Conservation (phyloP, 2,329 filamentous ascomycete species). For the Bipolaris bicolor region DNA sequence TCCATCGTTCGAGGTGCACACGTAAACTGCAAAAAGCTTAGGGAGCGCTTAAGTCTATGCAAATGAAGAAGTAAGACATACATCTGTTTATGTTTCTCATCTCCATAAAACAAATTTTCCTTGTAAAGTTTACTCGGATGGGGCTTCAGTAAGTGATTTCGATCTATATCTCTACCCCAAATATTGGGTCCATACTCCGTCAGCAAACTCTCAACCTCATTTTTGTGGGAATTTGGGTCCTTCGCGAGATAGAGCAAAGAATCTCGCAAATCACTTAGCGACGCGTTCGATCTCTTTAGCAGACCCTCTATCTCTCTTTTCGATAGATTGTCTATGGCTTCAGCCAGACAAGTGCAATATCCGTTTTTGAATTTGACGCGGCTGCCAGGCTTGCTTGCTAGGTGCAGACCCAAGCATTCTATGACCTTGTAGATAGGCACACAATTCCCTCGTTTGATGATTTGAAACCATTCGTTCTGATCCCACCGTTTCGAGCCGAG, state of each 20-base stretch:
- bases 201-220: slow-evolving; percentile 43
- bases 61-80: slow-evolving; percentile 21
- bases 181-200: slow-evolving; percentile 39
- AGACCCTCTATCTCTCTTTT: too few species aligned
- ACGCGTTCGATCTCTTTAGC: too few species aligned
- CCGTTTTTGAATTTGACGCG: too few species aligned
- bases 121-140: slow-evolving; percentile 43
- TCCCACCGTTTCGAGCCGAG: too few species aligned
- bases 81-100: slow-evolving; percentile 40
- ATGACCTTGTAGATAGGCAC: too few species aligned
- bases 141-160: slow-evolving; percentile 39
- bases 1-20: slow-evolving; percentile 45
- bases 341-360: too few species aligned
- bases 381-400: too few species aligned
- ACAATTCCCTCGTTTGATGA: too few species aligned
- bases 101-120: slow-evolving; percentile 40
- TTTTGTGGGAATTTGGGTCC: slow-evolving; percentile 37
- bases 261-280: too few species aligned
- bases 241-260: slow-evolving; percentile 43
- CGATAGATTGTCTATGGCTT: too few species aligned
- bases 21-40: slow-evolving; percentile 35
- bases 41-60: background rate
- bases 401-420: too few species aligned
- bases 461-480: too few species aligned
- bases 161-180: slow-evolving; percentile 44